Base-by-base conservation (phyloP, 2,329 filamentous ascomycete species). In the Xylaria sp. region DNA sequence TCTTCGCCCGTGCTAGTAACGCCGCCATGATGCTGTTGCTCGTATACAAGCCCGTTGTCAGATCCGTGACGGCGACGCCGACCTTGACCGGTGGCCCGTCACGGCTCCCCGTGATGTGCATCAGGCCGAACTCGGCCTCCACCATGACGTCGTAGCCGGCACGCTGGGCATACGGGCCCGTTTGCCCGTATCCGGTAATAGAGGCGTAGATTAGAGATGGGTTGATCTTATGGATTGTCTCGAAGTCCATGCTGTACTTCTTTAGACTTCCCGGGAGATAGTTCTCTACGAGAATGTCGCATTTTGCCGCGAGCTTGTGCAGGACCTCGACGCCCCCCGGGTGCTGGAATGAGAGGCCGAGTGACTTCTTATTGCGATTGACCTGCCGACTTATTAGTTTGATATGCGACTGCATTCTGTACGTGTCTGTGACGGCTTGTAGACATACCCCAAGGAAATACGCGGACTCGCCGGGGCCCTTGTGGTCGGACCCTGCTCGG, bases 81-180 rank as follows among this genome's bases (percentile, higher is more conserved):
- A 99, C 96, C 81, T 99, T 99, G 44, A 97, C 96, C 0, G 96
- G 96, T 1, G 94, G 91, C 0, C 95, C 94, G 74, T 97, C 92
- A 63, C 94, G 87, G 68, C 87, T 87, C 36, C 96, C 96, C 0
- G 96, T 99, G 73, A 99, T 98, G 81, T 99, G 96, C 96, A 99
- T 99, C 63, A 99, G 82, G 0, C 96, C 96, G 81, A 99, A 94
- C 78, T 98, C 96, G 66, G 96, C 96, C 82, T 99, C 96, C 11
- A 99, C 95, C 95, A 99, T 99, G 72, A 99, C 96, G 80, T 99
- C 96, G 84, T 99, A 99, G 4, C 96, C 96, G 3, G 96, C 94
- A 15, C 96, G 87, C 70, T 89, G 87, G 5, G 90, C 89, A 79
- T 97, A 97, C 0, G 96, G 96, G 0, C 96, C 96, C 0, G 92